Evolutionary conservation across 208 protist species (phyloP), one percentile per base, ranked within the genome.

Genomic region (Trypanosoma grayi): DNA sequence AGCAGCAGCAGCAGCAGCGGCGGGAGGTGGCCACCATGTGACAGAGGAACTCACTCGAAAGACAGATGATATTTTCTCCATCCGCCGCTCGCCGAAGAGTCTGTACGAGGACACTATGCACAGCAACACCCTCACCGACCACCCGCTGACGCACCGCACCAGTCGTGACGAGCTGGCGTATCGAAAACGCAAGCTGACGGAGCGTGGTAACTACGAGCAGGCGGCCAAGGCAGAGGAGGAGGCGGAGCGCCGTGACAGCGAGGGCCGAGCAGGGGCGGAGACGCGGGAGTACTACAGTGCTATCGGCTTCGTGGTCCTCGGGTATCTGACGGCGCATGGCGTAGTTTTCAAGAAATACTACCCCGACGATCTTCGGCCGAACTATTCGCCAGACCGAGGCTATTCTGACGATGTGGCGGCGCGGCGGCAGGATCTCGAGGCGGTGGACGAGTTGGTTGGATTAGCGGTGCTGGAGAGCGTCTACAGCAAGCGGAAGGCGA

Each of bases 271-370:
- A 0, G 84, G 87, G 2, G 78, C 77, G 0, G 87, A 91, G 56
- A 85, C 77, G 41, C 65, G 72, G 11, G 84, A 94, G 66, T 94
- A 94, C 61, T 92, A 90, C 72, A 90, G 84, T 65, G 84, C 81
- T 2, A 87, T 94, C 40, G 55, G 67, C 41, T 83, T 74, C 53
- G 81, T 79, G 22, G 84, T 90, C 34, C 46, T 90, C 10, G 87
- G 87, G 43, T 94, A 94, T 53, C 65, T 94, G 25, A 51, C 70
- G 5, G 87, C 87, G 6, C 87, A 94, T 52, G 54, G 74, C 2
- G 66, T 94, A 22, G 81, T 94, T 2, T 94, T 88, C 70, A 81
- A 73, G 33, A 83, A 78, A 51, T 94, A 83, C 46, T 94, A 92
- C 60, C 84, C 87, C 0, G 73, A 91, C 39, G 87, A 94, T 51